Evolutionary conservation across 2,329 filamentous ascomycete genomes (phyloP).

Genomic region (Tolypocladium ovalisporum): DNA sequence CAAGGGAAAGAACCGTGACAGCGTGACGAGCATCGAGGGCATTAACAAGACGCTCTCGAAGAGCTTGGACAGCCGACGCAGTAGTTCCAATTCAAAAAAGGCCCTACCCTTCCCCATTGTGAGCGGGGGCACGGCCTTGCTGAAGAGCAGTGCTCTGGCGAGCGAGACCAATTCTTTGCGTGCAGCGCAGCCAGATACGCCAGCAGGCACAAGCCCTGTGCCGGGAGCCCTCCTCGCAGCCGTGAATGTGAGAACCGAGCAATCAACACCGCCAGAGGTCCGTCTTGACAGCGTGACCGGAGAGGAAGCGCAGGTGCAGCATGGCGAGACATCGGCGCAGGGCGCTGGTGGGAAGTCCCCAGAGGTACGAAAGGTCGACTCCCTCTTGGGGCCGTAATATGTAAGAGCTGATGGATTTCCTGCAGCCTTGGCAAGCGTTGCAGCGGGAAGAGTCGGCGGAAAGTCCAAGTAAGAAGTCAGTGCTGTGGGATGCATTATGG

Average conservation of each 20-base stretch:
- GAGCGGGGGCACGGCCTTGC: constrained; percentile 23
- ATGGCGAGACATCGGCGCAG: constrained; percentile 15
- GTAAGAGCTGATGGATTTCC: constrained; percentile 17
- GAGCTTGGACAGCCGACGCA: constrained; percentile 83
- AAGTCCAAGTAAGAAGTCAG: constrained; percentile 36
- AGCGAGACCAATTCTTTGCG: constrained; percentile 50
- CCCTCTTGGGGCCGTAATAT: constrained; percentile 33
- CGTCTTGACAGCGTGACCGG: constrained; percentile 1
- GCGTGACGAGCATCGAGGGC: constrained; percentile 52
- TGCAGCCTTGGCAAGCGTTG: constrained; percentile 15
- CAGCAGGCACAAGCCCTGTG: constrained; percentile 28
- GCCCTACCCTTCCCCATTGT: constrained; percentile 45
- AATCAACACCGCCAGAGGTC: constrained; percentile 4
- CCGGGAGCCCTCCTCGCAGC: constrained; percentile 17
- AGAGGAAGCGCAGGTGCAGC: constrained; percentile 7
- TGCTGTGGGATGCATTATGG: constrained; percentile 54
- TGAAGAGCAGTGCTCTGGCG: constrained; percentile 40
- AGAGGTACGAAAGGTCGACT: constrained; percentile 46
- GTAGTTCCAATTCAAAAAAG: constrained; percentile 77
- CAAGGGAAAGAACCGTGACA: constrained; percentile 33
- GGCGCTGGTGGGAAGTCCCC: constrained; percentile 14
- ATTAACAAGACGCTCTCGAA: constrained; percentile 72
- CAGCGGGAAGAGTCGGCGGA: constrained; percentile 28
- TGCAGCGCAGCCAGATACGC: constrained; percentile 32
- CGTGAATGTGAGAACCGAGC: constrained; percentile 10